These are phyloP conservation scores for Tagetes patula DNA, from an alignment of 129 eudicot species.

Conservation along the genomic window DNA sequence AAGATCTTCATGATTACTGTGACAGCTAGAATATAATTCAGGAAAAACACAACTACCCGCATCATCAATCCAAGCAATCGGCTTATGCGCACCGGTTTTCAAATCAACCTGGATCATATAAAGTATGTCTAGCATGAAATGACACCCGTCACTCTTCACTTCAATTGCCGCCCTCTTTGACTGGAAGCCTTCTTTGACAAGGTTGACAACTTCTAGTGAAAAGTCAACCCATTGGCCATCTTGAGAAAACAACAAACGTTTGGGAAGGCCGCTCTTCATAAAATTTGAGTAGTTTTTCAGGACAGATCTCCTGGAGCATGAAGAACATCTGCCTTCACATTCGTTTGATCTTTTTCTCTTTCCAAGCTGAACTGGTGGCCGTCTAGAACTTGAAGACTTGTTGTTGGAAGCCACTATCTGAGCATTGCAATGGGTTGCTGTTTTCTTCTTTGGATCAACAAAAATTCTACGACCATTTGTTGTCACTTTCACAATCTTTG, in stretches of 20 bases:
- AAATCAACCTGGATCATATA: constrained; percentile 68
- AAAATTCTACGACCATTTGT: constrained; percentile 48
- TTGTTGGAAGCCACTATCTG: constrained; percentile 22
- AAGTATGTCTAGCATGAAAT: constrained; percentile 55
- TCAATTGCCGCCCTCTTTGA: constrained; percentile 55
- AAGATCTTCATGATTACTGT: constrained; percentile 36
- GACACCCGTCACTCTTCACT: constrained; percentile 43
- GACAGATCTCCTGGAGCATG: constrained; percentile 43
- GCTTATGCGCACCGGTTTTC: constrained; percentile 56
- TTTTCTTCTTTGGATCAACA: constrained; percentile 59
- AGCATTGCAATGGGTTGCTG: constrained; percentile 33
- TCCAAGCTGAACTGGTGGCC: constrained; percentile 41
- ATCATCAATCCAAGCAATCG: constrained; percentile 96
- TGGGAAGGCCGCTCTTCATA: constrained; percentile 54
- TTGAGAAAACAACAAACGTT: constrained; percentile 64
- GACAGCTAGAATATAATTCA: constrained; percentile 41
- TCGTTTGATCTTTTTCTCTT: constrained; percentile 66
- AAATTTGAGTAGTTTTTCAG: constrained; percentile 59
- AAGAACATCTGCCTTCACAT: constrained; percentile 36
- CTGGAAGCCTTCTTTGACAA: constrained; percentile 55
- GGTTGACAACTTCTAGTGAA: constrained; percentile 44
- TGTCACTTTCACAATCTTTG: constrained; percentile 61
- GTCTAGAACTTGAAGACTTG: constrained; percentile 30
- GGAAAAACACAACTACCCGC: constrained; percentile 69
- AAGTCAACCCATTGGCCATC: constrained; percentile 82